Percentiles rank a stretch among this genome's conserved stretches.
phyloP scores from a whole-genome alignment of 371 early-diverging fungal species.

The Syncephalastrum sp. region DNA sequence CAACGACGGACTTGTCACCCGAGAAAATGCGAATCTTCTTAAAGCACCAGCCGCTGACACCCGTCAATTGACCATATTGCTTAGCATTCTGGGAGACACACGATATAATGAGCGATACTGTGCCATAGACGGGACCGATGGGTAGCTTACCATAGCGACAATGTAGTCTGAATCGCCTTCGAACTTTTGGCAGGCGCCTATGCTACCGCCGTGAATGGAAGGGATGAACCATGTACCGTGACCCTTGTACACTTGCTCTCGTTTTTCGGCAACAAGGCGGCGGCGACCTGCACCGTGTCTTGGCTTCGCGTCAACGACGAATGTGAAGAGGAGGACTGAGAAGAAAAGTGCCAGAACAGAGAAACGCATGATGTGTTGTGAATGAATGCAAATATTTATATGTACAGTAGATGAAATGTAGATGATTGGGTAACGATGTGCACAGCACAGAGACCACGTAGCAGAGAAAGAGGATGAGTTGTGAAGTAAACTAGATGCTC shows the following conservation, averaged over 20 bases:
- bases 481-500: too few species aligned
- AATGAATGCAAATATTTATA: slow-evolving; percentile 1
- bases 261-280: slow-evolving; percentile 1
- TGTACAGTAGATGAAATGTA: neutral
- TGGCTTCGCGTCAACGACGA: slow-evolving; percentile 3
- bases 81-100: slow-evolving; percentile 11
- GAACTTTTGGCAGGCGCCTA: slow-evolving; percentile 25
- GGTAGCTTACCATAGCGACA: slow-evolving; percentile 25
- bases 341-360: neutral
- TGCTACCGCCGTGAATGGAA: slow-evolving; percentile 24
- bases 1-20: slow-evolving; percentile 20
- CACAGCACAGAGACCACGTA: slow-evolving; percentile 5
- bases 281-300: slow-evolving; percentile 4
- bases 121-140: neutral
- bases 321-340: slow-evolving; percentile 5
- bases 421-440: neutral
- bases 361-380: slow-evolving; percentile 11
- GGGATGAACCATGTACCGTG: slow-evolving; percentile 31
- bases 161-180: slow-evolving; percentile 23
- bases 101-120: neutral
- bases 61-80: slow-evolving; percentile 23
- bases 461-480: neutral
- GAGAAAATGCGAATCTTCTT: slow-evolving; percentile 23
- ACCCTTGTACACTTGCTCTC: slow-evolving; percentile 6
- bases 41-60: slow-evolving; percentile 27